These are phyloP conservation scores for Auriscalpium microsporum DNA, from an alignment of 768 basidiomycete species.

Conservation along the genomic window DNA sequence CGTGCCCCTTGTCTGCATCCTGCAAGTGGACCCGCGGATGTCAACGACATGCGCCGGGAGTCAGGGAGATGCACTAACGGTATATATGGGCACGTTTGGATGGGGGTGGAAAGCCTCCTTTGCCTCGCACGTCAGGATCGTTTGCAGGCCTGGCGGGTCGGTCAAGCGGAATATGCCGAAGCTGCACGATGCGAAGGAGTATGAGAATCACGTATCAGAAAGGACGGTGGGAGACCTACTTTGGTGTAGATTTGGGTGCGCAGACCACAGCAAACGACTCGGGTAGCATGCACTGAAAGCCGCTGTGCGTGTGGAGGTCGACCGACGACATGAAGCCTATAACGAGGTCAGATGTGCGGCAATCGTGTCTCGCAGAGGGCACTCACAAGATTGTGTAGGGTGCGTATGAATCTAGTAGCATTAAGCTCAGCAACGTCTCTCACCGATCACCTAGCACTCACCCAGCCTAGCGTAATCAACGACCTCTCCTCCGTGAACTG, in stretches of 20 bases:
- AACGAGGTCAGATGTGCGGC: conserved; percentile 1
- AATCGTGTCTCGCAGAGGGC: background rate
- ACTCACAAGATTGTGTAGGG: conserved; percentile 78
- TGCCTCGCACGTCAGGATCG: conserved; percentile 56
- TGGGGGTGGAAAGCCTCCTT: conserved; percentile 85
- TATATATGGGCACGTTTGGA: conserved; percentile 77
- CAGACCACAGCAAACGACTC: conserved; percentile 93
- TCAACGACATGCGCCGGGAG: too few species aligned
- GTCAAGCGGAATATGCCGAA: conserved; percentile 88
- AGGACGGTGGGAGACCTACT: conserved; percentile 33
- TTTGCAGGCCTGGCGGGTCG: conserved; percentile 74
- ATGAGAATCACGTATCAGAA: conserved; percentile 1
- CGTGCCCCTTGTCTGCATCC: conserved; percentile 84
- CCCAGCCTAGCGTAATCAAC: conserved; percentile 88
- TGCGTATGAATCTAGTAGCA: conserved; percentile 77
- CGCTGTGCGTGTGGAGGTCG: conserved; percentile 85
- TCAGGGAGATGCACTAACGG: conserved; percentile 40
- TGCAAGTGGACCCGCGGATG: conserved; percentile 18
- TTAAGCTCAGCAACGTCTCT: background rate
- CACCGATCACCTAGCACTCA: conserved; percentile 28
- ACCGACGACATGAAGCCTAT: conserved; percentile 90
- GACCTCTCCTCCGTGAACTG: conserved; percentile 75
- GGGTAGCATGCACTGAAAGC: conserved; percentile 82
- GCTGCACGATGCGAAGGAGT: conserved; percentile 26
- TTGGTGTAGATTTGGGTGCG: conserved; percentile 70